Evolutionary conservation across 495 filamentous ascomycete species (phyloP).

Genomic region (Hypoxylon fragiforme): DNA sequence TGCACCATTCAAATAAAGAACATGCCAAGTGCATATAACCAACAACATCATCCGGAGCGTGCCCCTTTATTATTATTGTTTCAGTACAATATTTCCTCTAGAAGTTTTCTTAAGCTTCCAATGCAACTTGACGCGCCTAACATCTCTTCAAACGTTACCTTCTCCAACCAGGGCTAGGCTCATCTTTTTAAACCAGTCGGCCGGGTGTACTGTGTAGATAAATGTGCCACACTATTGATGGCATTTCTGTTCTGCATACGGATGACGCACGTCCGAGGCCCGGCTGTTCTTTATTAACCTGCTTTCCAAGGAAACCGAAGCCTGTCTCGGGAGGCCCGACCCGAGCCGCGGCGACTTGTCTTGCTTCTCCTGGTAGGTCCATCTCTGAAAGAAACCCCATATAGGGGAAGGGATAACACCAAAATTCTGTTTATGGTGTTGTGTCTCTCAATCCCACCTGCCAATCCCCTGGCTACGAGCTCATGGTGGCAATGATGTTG

Average conservation of each 20-base stretch:
- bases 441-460: constrained; percentile 12
- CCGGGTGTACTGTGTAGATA: constrained; percentile 35
- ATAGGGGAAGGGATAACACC: constrained; percentile 11
- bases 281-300: constrained; percentile 27
- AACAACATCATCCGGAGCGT: neutral
- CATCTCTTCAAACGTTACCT: constrained; percentile 28
- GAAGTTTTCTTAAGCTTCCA: constrained; percentile 28
- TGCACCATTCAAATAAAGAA: neutral
- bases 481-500: constrained; percentile 10
- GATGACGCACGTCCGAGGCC: constrained; percentile 29
- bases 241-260: constrained; percentile 23
- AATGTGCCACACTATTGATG: constrained; percentile 20
- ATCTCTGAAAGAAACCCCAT: neutral
- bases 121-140: constrained; percentile 30
- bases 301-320: constrained; percentile 11
- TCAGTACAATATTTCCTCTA: constrained; percentile 1
- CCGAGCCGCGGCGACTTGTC: constrained; percentile 16
- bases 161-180: constrained; percentile 28
- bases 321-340: constrained; percentile 9
- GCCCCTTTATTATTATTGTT: neutral
- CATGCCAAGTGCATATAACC: neutral
- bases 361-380: constrained; percentile 4
- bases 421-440: constrained; percentile 5
- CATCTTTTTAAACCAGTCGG: constrained; percentile 29
- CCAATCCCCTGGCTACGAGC: constrained; percentile 9